These are phyloP conservation scores for Xylaria polymorpha DNA, from an alignment of 2,329 filamentous ascomycete species.

Conservation along the genomic window DNA sequence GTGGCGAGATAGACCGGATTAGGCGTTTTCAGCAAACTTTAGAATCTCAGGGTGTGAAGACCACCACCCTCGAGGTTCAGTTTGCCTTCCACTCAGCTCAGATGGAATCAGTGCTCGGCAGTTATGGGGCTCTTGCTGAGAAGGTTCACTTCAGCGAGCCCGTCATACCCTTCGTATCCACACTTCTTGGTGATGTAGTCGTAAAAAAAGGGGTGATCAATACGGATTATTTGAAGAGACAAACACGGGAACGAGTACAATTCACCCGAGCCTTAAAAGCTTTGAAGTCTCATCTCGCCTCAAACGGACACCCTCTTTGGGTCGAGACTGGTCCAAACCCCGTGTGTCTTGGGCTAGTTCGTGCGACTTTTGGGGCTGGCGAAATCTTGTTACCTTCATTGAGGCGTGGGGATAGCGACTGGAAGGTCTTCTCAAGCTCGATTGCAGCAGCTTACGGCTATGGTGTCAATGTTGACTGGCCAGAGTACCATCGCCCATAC, in stretches of 20 bases:
- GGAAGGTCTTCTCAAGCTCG: slow-evolving; percentile 9
- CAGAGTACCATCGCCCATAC: slow-evolving; percentile 42
- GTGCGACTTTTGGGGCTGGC: background rate
- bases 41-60: background rate
- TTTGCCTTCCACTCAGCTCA: slow-evolving; percentile 35
- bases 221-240: slow-evolving; percentile 20
- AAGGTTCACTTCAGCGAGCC: slow-evolving; percentile 20
- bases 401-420: slow-evolving; percentile 22
- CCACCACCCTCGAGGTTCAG: slow-evolving; percentile 16
- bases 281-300: background rate
- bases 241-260: slow-evolving; percentile 25
- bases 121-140: slow-evolving; percentile 14
- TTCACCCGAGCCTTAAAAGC: slow-evolving; percentile 16
- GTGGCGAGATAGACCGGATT: slow-evolving; percentile 20
- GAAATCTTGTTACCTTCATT: slow-evolving; percentile 20
- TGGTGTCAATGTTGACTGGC: slow-evolving; percentile 41
- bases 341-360: slow-evolving; percentile 12
- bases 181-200: slow-evolving; percentile 2
- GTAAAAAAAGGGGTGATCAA: slow-evolving; percentile 8
- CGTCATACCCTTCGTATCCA: slow-evolving; percentile 27
- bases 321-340: slow-evolving; percentile 29
- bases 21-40: background rate
- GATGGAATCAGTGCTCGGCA: slow-evolving; percentile 30
- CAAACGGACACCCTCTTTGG: slow-evolving; percentile 19
- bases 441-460: slow-evolving; percentile 24